Percentiles rank a stretch among this genome's conserved stretches.
Evolutionary conservation across 2,329 filamentous ascomycete genomes (phyloP).

Genomic region (Colletotrichum chlorophyti): DNA sequence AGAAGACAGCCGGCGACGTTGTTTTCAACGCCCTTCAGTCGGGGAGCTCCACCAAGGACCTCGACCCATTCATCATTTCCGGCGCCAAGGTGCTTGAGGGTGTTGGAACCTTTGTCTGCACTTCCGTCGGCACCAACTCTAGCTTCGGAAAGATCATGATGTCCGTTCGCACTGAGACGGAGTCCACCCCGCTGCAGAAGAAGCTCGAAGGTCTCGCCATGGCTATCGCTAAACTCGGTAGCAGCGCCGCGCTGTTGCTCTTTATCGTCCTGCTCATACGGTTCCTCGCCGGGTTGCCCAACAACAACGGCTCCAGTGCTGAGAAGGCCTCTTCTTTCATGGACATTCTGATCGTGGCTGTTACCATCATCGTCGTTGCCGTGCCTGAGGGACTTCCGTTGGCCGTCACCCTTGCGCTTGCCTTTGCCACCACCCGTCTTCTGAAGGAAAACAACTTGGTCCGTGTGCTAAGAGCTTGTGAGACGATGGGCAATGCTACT

Average conservation of each 20-base stretch:
- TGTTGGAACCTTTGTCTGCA: conserved; percentile 60
- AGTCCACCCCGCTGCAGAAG: conserved; percentile 60
- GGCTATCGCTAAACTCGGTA: conserved; percentile 55
- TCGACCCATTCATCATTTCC: conserved; percentile 71
- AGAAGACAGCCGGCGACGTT: conserved; percentile 67
- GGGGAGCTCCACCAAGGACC: conserved; percentile 50
- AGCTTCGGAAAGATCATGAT: conserved; percentile 63
- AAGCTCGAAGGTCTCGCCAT: conserved; percentile 56
- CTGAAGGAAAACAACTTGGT: conserved; percentile 75
- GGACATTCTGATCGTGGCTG: conserved; percentile 69
- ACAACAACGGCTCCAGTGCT: conserved; percentile 53
- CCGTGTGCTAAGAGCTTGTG: conserved; percentile 70
- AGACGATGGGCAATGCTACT: conserved; percentile 76
- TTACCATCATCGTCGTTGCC: conserved; percentile 72
- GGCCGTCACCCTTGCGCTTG: conserved; percentile 71
- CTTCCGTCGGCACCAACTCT: conserved; percentile 62
- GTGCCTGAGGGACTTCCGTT: conserved; percentile 72
- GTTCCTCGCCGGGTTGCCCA: conserved; percentile 69
- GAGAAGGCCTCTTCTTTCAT: conserved; percentile 66
- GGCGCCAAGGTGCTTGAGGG: conserved; percentile 62
- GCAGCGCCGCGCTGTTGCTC: conserved; percentile 73
- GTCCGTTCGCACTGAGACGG: conserved; percentile 57
- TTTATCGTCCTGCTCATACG: conserved; percentile 82
- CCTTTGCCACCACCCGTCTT: conserved; percentile 74
- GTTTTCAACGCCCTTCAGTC: conserved; percentile 62